These are phyloP conservation scores for Candida yuanshanica DNA, from an alignment of 805 yeast species.

Conservation along the genomic window DNA sequence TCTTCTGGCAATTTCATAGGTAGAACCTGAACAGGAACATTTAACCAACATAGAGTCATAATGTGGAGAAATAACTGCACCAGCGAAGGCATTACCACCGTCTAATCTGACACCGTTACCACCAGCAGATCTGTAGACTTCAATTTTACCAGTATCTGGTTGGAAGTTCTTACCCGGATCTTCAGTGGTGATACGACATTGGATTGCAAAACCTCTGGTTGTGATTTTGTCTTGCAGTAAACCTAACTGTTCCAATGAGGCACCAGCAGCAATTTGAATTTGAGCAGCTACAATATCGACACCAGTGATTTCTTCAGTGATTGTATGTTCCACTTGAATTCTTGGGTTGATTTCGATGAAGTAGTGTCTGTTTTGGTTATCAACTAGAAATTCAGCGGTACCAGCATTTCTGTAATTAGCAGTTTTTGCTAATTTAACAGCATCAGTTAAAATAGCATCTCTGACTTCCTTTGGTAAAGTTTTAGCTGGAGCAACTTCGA, in stretches of 20 bases:
- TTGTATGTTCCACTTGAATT: slow-evolving; percentile 97
- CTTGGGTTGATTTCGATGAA: slow-evolving; percentile 98
- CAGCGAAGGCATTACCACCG: slow-evolving; percentile 98
- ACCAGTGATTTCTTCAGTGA: slow-evolving; percentile 98
- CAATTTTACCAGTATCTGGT: slow-evolving; percentile 98
- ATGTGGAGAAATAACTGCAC: slow-evolving; percentile 93
- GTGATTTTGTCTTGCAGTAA: slow-evolving; percentile 91
- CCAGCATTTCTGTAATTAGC: slow-evolving; percentile 97
- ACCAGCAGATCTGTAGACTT: slow-evolving; percentile 96
- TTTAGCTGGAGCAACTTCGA: slow-evolving; percentile 96
- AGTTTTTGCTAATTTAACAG: slow-evolving; percentile 82
- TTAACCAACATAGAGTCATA: slow-evolving; percentile 98
- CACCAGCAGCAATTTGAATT: slow-evolving; percentile 98
- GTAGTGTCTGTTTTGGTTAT: slow-evolving; percentile 88
- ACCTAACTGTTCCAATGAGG: slow-evolving; percentile 86
- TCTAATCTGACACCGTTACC: slow-evolving; percentile 99
- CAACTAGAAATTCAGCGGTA: slow-evolving; percentile 96
- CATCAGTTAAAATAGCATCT: slow-evolving; percentile 90
- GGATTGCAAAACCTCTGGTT: slow-evolving; percentile 96
- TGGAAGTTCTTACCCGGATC: slow-evolving; percentile 96
- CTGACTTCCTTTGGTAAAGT: slow-evolving; percentile 78
- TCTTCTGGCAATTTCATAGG: slow-evolving; percentile 93
- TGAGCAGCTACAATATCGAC: slow-evolving; percentile 97
- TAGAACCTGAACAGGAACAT: slow-evolving; percentile 95
- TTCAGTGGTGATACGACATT: slow-evolving; percentile 98